Conservation (phyloP, 2,329 filamentous ascomycete genomes). For the Aspergillus eucalypticola region DNA sequence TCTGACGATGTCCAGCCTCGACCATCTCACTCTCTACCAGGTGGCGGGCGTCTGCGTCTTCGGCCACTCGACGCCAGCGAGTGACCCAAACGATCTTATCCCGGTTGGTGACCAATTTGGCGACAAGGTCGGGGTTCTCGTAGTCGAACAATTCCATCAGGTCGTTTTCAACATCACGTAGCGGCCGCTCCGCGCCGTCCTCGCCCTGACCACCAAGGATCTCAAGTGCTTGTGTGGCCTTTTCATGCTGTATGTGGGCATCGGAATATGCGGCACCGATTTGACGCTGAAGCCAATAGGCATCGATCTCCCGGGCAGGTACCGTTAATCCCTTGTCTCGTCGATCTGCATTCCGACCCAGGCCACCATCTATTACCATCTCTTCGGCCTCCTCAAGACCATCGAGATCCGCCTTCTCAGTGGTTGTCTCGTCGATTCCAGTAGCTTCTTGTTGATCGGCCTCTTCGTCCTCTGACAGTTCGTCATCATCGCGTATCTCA, state of each 20-base stretch:
- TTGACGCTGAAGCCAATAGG: conserved; percentile 94
- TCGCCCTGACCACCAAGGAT: conserved; percentile 74
- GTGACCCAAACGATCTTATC: conserved; percentile 97
- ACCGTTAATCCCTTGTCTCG: conserved; percentile 60
- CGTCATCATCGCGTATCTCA: conserved; percentile 81
- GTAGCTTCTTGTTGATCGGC: conserved; percentile 62
- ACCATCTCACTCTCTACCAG: conserved; percentile 88
- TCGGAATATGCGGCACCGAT: conserved; percentile 87
- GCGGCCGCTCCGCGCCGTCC: conserved; percentile 76
- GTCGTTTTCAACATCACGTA: conserved; percentile 96
- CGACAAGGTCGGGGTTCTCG: conserved; percentile 89
- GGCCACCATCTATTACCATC: conserved; percentile 76
- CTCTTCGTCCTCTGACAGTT: conserved; percentile 77
- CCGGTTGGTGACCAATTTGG: conserved; percentile 85
- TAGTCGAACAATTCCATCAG: conserved; percentile 98
- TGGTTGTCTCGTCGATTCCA: conserved; percentile 49
- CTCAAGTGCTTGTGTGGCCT: conserved; percentile 79
- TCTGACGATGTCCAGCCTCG: conserved; percentile 79
- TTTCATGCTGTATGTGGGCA: conserved; percentile 89
- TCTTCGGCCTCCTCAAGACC: conserved; percentile 60
- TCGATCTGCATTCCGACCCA: conserved; percentile 44
- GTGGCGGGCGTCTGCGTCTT: conserved; percentile 69
- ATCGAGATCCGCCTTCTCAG: conserved; percentile 44
- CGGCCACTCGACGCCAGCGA: conserved; percentile 77
- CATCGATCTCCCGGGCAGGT: conserved; percentile 86